Evolutionary conservation across 306 rosid species (phyloP), one percentile per base, ranked within the genome.

Genomic region (Pyrus bretschneideri): DNA sequence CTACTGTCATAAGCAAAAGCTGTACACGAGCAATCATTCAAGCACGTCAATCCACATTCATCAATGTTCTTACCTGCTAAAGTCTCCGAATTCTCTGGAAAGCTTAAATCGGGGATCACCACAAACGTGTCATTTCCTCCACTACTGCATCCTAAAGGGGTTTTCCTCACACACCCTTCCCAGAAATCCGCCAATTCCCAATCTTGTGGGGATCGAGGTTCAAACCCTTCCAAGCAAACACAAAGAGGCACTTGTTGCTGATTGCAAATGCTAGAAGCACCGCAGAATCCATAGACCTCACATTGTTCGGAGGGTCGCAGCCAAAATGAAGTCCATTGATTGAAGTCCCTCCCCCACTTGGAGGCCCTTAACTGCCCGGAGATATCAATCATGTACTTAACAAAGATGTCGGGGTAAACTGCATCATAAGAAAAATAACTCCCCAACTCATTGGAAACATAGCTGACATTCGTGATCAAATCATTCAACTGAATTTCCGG

Each of bases 301-400:
- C 82, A 74, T 15, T 17, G 75, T 27, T 55, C 23, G 0, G 25
- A 11, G 7, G 85, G 82, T 19, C 67, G 35, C 57, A 61, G 38
- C 79, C 82, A 76, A 71, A 68, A 12, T 22, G 66, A 9, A 1
- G 40, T 11, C 87, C 84, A 80, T 12, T 25, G 11, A 8, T 31
- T 5, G 13, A 23, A 67, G 51, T 19, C 57, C 64, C 44, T 33
- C 42, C 66, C 40, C 84, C 86, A 63, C 11, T 35, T n/a, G 22
- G 22, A 68, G 45, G 19, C 87, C 52, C 69, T 61, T 55, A 86
- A 44, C 66, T 80, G 71, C 11, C 85, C 87, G 1, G 83, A 65
- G n/a, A 52, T 6, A 17, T 80, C 83, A 17, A 80, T 63, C 77
- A 71, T 62, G 76, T 73, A 70, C 40, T 79, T 14, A 19, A 77